Conservation (phyloP, 108 stramenopile species). For the Craspedostauros australis region DNA sequence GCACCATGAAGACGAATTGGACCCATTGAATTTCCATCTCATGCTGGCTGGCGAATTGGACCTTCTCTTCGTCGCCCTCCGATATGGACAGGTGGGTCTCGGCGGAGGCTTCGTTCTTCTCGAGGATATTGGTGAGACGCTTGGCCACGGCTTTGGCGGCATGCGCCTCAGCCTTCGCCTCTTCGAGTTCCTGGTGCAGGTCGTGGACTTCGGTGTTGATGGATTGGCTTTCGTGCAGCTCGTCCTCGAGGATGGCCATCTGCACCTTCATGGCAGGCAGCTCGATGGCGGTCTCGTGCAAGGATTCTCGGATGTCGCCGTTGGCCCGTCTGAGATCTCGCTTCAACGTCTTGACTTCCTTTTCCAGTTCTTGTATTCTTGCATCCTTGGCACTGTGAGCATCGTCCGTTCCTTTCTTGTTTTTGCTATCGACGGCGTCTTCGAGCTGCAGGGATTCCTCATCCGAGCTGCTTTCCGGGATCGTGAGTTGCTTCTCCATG, state of each 20-base stretch:
- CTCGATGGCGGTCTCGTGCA: constrained; percentile 22
- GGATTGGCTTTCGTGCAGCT: constrained; percentile 6
- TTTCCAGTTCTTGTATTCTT: constrained; percentile 14
- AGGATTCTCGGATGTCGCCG: constrained; percentile 16
- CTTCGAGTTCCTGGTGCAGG: constrained; percentile 22
- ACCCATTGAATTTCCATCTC: too few species aligned
- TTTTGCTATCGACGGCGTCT: not conserved
- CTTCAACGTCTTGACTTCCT: constrained; percentile 9
- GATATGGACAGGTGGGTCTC: constrained; percentile 9
- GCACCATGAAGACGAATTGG: constrained; percentile 21
- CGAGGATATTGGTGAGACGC: constrained; percentile 25
- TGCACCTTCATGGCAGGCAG: constrained; percentile 30
- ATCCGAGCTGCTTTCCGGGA: not conserved
- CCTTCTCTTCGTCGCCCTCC: constrained; percentile 29
- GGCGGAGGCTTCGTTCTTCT: constrained; percentile 26
- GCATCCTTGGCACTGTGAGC: constrained; percentile 11
- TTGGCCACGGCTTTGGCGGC: constrained; percentile 20
- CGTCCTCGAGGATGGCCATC: constrained; percentile 19
- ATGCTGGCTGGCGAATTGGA: too few species aligned
- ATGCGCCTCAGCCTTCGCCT: constrained; percentile 25
- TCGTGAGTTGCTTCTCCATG: not conserved
- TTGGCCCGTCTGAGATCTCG: constrained; percentile 12
- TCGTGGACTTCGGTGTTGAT: constrained; percentile 19
- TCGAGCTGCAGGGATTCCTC: not conserved
- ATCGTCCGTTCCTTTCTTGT: not conserved